Base-by-base conservation (phyloP, 1,139 yeast genomes). In the Hemisphaericaspora subhashii region DNA sequence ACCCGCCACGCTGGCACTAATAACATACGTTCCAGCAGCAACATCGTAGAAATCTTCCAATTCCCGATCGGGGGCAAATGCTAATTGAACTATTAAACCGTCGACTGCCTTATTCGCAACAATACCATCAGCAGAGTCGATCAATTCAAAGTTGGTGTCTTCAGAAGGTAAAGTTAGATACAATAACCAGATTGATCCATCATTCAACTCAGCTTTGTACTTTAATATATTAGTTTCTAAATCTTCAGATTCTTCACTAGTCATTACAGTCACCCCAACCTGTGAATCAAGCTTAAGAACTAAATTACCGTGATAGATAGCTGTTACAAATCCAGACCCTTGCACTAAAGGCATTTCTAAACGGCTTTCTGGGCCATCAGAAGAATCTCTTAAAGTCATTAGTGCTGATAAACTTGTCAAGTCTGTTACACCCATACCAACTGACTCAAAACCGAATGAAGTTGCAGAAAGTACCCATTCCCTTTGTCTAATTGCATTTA, bases 281-380 rank as follows among this genome's bases (percentile, higher is more conserved):
- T 72, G 72, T 1, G 86, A 69, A 48, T 69, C 72, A 40, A 86
- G 56, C 22, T 61, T 54, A 4, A 88, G 82, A 34, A 68, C 40
- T 57, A 83, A 64, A 37, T 68, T 62, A 36, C 81, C 83, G 47
- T 77, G 68, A 58, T 85, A 86, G 33, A 80, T 65, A 24, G 79
- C 85, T 30, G 88, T 77, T 10, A 79, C 77, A 48, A 83, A 74
- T n/a, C 95, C 95, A 86, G 83, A 83, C 45, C 95, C 95, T 57
- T 81, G 85, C 17, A 74, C 77, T 42, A 74, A 51, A 5, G 79
- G 77, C 35, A 69, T 51, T 41, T 65, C 64, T 44, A 72, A 29
- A 38, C 65, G 63, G 43, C 68, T 62, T 20, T 56, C 30, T 1
- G 48, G 52, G 16, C 57, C 48, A 32, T 45, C 30, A 11, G 46